phyloP scores from a whole-genome alignment of 306 rosid genomes.

The Nissolia schottii region DNA sequence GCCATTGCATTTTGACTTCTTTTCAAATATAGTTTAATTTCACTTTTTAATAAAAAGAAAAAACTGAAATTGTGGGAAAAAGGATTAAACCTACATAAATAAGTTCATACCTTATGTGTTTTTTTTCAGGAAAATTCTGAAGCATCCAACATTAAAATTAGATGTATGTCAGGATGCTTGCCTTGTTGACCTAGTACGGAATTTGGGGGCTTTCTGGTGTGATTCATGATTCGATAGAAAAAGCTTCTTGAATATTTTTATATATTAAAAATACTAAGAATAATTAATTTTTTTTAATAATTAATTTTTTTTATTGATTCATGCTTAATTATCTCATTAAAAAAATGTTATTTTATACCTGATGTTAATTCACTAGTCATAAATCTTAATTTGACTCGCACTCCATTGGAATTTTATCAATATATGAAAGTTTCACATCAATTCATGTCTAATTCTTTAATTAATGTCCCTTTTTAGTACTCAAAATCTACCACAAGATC shows the following conservation, averaged over 20 bases:
- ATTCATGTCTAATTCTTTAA: background rate
- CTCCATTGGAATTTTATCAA: too few species aligned
- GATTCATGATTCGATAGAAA: background rate
- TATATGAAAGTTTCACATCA: background rate
- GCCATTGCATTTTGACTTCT: conserved; percentile 1
- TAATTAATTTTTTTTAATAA: background rate
- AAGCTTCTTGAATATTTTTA: too few species aligned
- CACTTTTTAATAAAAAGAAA: background rate
- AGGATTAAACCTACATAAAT: background rate
- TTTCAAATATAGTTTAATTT: background rate
- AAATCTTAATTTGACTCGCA: too few species aligned
- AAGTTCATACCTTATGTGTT: background rate
- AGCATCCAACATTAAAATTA: background rate
- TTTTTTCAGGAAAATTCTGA: background rate
- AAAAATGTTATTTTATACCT: too few species aligned
- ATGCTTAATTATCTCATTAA: too few species aligned
- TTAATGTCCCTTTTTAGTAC: conserved; percentile 19
- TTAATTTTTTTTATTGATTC: background rate
- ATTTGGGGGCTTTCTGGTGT: background rate
- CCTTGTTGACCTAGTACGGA: background rate
- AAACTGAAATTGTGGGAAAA: background rate
- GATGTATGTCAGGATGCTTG: background rate
- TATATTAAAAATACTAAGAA: background rate
- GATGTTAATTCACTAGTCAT: too few species aligned
- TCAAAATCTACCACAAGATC: conserved; percentile 29